phyloP scores from a whole-genome alignment of 2,329 filamentous ascomycete genomes.

The Pseudocercospora crystallina region DNA sequence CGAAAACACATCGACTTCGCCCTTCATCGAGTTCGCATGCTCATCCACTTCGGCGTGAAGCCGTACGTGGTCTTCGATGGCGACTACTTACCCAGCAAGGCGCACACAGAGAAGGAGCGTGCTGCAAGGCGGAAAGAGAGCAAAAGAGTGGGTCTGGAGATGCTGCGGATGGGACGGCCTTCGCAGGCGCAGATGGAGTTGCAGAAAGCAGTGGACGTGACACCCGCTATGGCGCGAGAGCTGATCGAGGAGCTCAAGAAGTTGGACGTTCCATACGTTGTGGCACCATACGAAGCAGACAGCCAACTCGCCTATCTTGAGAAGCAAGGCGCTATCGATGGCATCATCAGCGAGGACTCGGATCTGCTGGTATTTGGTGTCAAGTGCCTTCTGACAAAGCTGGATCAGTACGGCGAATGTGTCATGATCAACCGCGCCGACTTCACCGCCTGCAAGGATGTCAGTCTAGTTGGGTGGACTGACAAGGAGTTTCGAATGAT shows the following conservation, averaged over 20 bases:
- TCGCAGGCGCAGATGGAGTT: conserved; percentile 80
- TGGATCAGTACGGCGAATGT: conserved; percentile 91
- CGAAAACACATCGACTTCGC: conserved; percentile 86
- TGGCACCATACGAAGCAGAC: conserved; percentile 96
- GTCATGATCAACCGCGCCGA: conserved; percentile 87
- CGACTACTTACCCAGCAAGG: conserved; percentile 91
- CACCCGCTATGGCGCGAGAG: conserved; percentile 88
- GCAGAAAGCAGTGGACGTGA: conserved; percentile 94
- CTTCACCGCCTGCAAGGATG: conserved; percentile 83
- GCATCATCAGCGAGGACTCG: conserved; percentile 93
- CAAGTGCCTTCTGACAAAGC: conserved; percentile 84
- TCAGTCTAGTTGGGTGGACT: conserved; percentile 88
- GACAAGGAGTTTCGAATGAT: conserved; percentile 89
- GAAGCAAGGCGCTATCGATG: conserved; percentile 75
- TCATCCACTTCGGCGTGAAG: conserved; percentile 87
- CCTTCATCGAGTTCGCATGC: conserved; percentile 89
- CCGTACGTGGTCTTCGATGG: conserved; percentile 97
- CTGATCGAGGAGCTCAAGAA: conserved; percentile 90
- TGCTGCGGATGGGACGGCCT: conserved; percentile 77
- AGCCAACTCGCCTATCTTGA: conserved; percentile 96
- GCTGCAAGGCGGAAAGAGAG: conserved; percentile 74
- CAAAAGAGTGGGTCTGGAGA: conserved; percentile 71
- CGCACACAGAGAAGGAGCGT: conserved; percentile 76
- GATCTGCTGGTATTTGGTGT: conserved; percentile 94
- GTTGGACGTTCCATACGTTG: conserved; percentile 77